Evolutionary conservation across 2,329 filamentous ascomycete genomes (phyloP).

Genomic region (Hyphodiscus sp.): DNA sequence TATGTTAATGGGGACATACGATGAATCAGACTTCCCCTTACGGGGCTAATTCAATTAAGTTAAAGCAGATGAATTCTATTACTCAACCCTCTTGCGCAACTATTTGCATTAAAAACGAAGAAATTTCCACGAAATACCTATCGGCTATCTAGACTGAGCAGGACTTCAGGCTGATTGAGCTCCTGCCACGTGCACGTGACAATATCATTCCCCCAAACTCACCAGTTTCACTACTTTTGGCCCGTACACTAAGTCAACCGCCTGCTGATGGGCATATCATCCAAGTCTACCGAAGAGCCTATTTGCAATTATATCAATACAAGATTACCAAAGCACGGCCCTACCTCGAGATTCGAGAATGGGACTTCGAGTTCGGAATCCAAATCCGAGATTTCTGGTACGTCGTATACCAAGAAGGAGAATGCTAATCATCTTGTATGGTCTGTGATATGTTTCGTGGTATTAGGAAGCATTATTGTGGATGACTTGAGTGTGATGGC

Average conservation of each 20-base stretch:
- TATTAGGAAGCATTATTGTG: conserved; percentile 46
- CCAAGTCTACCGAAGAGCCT: not conserved
- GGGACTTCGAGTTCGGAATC: conserved; percentile 38
- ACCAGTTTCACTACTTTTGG: not conserved
- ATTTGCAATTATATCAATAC: not conserved
- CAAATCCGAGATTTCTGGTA: conserved; percentile 33
- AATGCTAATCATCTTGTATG: conserved; percentile 41
- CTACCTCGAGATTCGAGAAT: conserved; percentile 47
- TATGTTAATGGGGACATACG: not conserved
- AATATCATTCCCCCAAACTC: not conserved
- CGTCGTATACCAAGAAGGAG: conserved; percentile 29
- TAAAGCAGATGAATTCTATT: too few species aligned
- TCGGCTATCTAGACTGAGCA: not conserved
- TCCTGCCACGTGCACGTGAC: not conserved
- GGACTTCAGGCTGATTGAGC: not conserved
- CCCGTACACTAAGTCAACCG: not conserved
- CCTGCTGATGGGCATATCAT: not conserved
- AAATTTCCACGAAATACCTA: too few species aligned
- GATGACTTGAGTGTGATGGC: conserved; percentile 46
- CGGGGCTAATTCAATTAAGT: too few species aligned
- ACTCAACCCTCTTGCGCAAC: too few species aligned
- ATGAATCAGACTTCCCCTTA: too few species aligned
- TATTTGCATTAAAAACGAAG: too few species aligned
- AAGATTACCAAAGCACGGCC: conserved; percentile 36
- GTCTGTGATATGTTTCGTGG: conserved; percentile 49